Conservation (phyloP, 257 asterid species). For the Jasminum sambac region DNA sequence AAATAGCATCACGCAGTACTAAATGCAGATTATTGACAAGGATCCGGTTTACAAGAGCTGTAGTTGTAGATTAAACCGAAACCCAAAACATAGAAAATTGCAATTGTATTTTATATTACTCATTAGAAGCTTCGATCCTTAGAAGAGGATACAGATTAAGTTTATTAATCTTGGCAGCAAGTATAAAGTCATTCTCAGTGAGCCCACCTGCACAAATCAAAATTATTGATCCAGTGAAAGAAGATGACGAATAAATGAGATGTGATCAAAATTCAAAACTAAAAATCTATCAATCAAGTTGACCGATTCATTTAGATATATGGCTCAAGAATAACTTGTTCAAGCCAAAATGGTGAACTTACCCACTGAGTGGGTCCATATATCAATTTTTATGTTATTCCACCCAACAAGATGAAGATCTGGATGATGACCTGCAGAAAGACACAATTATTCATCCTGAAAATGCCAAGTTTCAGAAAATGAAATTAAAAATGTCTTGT, state of each 20-base stretch:
- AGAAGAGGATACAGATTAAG: conserved; percentile 71
- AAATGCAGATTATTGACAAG: neutral
- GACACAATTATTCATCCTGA: conserved; percentile 13
- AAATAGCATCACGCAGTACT: neutral
- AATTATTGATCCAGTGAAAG: neutral
- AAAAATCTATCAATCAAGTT: neutral
- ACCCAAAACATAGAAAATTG: neutral
- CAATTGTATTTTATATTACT: conserved; percentile 14
- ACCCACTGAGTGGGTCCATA: conserved; percentile 97
- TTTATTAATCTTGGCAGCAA: conserved; percentile 75
- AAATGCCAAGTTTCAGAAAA: neutral
- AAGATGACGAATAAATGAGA: neutral
- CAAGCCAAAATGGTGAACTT: conserved; percentile 23
- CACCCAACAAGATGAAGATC: conserved; percentile 98
- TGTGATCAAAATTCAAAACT: neutral
- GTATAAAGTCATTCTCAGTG: conserved; percentile 93
- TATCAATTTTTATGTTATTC: conserved; percentile 85
- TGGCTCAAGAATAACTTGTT: neutral
- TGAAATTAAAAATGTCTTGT: neutral
- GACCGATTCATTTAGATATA: neutral
- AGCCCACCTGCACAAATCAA: conserved; percentile 64
- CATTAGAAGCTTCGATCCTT: conserved; percentile 54
- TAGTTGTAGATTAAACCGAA: neutral
- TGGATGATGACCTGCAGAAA: conserved; percentile 82
- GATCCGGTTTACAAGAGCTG: neutral